Percentiles rank a stretch among this genome's conserved stretches.
phyloP scores from a whole-genome alignment of 371 early-diverging fungal species.

The Rhizopus delemar region DNA sequence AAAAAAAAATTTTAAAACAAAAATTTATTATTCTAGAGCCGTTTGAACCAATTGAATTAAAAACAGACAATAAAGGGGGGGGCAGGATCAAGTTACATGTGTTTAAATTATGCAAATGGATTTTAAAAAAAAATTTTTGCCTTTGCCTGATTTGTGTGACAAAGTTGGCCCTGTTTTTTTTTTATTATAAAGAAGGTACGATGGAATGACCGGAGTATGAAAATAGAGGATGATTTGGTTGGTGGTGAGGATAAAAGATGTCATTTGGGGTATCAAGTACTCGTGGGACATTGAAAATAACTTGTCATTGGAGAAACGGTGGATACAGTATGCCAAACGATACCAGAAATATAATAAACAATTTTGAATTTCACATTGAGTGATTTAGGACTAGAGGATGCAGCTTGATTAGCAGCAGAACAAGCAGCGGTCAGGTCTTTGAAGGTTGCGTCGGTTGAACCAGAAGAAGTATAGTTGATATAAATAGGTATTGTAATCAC shows the following conservation, averaged over 20 bases:
- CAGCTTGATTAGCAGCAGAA: constrained; percentile 8
- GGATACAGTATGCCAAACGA: constrained; percentile 26
- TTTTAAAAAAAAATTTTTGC: background rate
- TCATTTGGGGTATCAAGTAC: background rate
- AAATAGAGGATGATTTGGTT: background rate
- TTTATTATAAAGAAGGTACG: background rate
- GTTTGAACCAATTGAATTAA: background rate
- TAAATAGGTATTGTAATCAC: constrained; percentile 6
- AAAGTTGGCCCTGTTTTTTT: too few relatives aligned
- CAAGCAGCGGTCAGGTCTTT: constrained; percentile 16
- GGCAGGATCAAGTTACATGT: background rate
- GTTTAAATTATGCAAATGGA: background rate
- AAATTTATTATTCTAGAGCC: background rate
- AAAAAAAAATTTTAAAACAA: background rate
- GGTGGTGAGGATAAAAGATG: background rate
- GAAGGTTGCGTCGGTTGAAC: constrained; percentile 4
- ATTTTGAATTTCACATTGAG: constrained; percentile 28
- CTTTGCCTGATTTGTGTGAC: too few relatives aligned
- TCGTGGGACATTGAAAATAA: constrained; percentile 32
- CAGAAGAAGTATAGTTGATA: constrained; percentile 2
- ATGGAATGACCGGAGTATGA: too few relatives aligned
- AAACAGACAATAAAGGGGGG: background rate
- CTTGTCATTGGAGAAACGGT: constrained; percentile 18
- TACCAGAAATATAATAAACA: constrained; percentile 32
- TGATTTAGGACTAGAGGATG: background rate